Percentiles rank a stretch among this genome's conserved stretches.
Conservation (phyloP, 2,329 filamentous ascomycete genomes). For the Aspergillus brasiliensis region DNA sequence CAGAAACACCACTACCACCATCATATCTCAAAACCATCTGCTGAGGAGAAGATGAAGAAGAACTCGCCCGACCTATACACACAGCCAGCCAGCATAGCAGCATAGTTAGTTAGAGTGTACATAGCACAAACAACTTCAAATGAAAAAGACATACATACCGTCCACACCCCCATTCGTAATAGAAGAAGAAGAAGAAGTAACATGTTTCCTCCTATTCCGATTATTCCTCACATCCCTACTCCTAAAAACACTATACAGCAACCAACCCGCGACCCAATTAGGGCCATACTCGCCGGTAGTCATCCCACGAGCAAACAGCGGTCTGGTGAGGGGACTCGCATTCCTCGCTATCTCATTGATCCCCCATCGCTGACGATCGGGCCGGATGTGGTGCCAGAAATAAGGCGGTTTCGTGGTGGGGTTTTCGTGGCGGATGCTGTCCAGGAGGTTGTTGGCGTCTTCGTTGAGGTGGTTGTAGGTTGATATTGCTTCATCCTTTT, state of each 20-base stretch:
- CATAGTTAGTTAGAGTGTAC: neutral
- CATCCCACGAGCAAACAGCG: constrained; percentile 43
- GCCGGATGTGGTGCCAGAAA: constrained; percentile 51
- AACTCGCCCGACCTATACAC: constrained; percentile 5
- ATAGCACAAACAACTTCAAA: neutral
- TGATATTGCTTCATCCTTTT: constrained; percentile 48
- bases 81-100: neutral
- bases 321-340: constrained; percentile 40
- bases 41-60: no score
- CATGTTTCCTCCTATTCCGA: constrained; percentile 46
- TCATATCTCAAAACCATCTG: constrained; percentile 22
- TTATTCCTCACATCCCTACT: constrained; percentile 50
- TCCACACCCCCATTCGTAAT: constrained; percentile 1
- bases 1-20: constrained; percentile 9
- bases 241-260: constrained; percentile 52
- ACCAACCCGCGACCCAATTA: constrained; percentile 51
- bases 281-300: constrained; percentile 48
- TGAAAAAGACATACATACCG: constrained; percentile 17
- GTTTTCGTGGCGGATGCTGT: constrained; percentile 39
- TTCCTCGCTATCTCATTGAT: constrained; percentile 47
- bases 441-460: constrained; percentile 44
- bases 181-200: no score
- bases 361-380: constrained; percentile 45
- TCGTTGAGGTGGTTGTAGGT: constrained; percentile 47
- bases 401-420: constrained; percentile 43